Conservation (phyloP, 2,329 filamentous ascomycete species). For the Hirsutella rhossiliensis region DNA sequence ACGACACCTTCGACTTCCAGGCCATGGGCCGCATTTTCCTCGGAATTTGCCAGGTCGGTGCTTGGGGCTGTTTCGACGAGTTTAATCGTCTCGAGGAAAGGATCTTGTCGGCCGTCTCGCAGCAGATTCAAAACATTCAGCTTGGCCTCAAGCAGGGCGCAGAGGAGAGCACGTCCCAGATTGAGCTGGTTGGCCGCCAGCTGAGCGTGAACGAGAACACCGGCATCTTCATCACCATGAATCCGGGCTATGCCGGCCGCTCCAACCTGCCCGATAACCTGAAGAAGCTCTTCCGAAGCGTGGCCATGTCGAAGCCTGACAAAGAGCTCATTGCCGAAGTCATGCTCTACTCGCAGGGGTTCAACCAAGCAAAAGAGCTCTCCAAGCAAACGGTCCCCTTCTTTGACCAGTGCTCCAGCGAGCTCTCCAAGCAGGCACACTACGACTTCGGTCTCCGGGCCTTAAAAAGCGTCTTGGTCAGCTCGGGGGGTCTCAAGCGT, state of each 20-base stretch:
- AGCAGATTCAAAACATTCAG: constrained; percentile 99
- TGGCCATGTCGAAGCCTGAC: constrained; percentile 99
- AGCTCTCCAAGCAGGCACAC: constrained; percentile 89
- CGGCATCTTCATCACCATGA: constrained; percentile 99
- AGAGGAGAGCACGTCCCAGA: constrained; percentile 74
- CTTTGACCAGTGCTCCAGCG: constrained; percentile 78
- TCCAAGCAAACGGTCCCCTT: constrained; percentile 96
- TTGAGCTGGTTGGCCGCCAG: constrained; percentile 87
- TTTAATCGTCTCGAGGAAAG: constrained; percentile 98
- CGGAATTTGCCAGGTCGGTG: constrained; percentile 96
- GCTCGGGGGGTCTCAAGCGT: constrained; percentile 91
- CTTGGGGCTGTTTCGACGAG: constrained; percentile 99
- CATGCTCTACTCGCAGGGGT: constrained; percentile 99
- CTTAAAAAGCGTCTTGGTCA: constrained; percentile 95
- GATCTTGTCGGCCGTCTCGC: constrained; percentile 93
- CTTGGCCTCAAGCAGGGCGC: constrained; percentile 79
- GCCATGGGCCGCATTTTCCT: constrained; percentile 99
- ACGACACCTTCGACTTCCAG: constrained; percentile 99
- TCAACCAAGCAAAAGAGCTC: constrained; percentile 87
- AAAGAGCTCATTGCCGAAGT: constrained; percentile 99
- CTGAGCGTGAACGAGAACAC: constrained; percentile 85
- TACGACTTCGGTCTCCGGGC: constrained; percentile 98
- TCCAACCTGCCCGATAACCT: constrained; percentile 97
- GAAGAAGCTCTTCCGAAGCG: constrained; percentile 98
- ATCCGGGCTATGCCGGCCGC: constrained; percentile 94